These are phyloP conservation scores for Erythrobasidium yunnanense DNA, from an alignment of 768 basidiomycete species.

Conservation along the genomic window DNA sequence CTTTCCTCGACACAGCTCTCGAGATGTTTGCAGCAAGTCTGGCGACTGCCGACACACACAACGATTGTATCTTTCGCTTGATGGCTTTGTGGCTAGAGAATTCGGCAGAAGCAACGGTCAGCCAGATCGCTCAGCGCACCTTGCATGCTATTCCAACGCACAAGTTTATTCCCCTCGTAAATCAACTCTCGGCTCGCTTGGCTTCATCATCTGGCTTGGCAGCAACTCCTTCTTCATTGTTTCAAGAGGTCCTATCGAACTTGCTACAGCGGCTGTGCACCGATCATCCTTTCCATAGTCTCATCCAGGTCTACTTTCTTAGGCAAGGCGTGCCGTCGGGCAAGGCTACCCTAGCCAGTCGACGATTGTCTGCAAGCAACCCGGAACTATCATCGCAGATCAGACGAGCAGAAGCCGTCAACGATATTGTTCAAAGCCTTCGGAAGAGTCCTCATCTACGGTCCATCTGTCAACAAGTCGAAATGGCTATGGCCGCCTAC, in stretches of 20 bases:
- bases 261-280: constrained; percentile 60
- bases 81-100: constrained; percentile 87
- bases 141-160: constrained; percentile 56
- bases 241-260: constrained; percentile 54
- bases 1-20: constrained; percentile 64
- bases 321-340: constrained; percentile 30
- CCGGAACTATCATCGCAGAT: background rate
- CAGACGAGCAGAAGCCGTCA: background rate
- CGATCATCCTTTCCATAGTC: constrained; percentile 86
- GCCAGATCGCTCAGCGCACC: constrained; percentile 42
- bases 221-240: constrained; percentile 35
- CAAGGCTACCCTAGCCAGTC: background rate
- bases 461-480: background rate
- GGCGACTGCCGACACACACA: constrained; percentile 56
- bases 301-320: constrained; percentile 79
- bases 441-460: background rate
- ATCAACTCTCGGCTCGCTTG: constrained; percentile 86
- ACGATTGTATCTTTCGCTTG: constrained; percentile 70
- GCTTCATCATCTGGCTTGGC: constrained; percentile 45
- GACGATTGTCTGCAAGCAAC: background rate
- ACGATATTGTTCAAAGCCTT: background rate
- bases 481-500: constrained; percentile 7
- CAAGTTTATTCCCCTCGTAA: constrained; percentile 82
- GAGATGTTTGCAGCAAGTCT: constrained; percentile 77
- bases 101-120: constrained; percentile 51